Conservation (phyloP, 2,329 filamentous ascomycete species). For the Cercospora zeina region DNA sequence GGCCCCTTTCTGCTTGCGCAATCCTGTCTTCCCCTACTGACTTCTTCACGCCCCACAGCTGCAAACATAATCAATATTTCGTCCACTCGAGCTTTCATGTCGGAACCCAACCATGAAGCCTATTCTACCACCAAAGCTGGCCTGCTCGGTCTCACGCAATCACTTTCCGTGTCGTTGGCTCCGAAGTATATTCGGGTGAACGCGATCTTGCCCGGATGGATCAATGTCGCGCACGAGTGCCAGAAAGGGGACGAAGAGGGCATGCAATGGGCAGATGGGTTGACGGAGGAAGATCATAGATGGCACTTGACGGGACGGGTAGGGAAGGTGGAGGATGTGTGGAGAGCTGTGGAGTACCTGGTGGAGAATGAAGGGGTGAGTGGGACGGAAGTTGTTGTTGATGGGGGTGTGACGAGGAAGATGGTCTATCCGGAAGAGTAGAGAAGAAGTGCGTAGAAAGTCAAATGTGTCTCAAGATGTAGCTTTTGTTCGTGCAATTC, state of each 20-base stretch:
- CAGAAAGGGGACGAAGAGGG: constrained; percentile 46
- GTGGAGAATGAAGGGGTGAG: constrained; percentile 46
- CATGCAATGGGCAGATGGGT: constrained; percentile 49
- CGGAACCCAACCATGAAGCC: constrained; percentile 53
- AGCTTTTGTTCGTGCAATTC: not conserved
- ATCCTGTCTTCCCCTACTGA: constrained; percentile 35
- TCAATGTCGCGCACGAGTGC: constrained; percentile 51
- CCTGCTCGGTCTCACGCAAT: constrained; percentile 53
- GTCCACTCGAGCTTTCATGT: constrained; percentile 53
- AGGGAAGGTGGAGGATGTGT: constrained; percentile 52
- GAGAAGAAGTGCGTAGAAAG: not conserved
- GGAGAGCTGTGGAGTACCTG: constrained; percentile 46
- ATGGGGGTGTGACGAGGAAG: constrained; percentile 45
- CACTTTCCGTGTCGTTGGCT: constrained; percentile 51
- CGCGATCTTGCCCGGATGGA: constrained; percentile 55
- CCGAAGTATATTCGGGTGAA: constrained; percentile 51
- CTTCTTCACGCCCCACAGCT: constrained; percentile 15
- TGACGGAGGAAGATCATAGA: constrained; percentile 48
- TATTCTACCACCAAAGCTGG: constrained; percentile 56
- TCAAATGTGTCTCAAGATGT: not conserved
- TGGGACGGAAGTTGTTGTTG: constrained; percentile 50
- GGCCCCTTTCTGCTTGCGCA: constrained; percentile 39
- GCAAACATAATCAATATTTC: constrained; percentile 49
- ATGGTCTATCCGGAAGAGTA: constrained; percentile 23
- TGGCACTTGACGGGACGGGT: constrained; percentile 56